Percentiles rank a stretch among this genome's conserved stretches.
Evolutionary conservation across 2,329 filamentous ascomycete species (phyloP).

Genomic region (Emmonsiellopsis sp.): DNA sequence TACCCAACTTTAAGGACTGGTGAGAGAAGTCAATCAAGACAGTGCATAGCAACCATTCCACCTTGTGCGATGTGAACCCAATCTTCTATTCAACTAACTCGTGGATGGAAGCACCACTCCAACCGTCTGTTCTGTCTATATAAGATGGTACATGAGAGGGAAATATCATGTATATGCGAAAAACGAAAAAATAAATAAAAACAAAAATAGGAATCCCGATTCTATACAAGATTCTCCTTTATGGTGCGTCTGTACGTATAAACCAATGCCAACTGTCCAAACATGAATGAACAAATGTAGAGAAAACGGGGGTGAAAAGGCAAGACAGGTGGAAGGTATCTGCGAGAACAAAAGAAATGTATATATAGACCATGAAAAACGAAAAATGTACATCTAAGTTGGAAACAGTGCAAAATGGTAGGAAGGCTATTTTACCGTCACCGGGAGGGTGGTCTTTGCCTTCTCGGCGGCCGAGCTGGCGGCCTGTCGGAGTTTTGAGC

Average conservation of each 20-base stretch:
- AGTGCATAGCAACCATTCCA: no score
- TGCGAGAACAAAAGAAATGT: conserved; percentile 6
- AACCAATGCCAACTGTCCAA: conserved; percentile 12
- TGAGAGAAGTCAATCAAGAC: no score
- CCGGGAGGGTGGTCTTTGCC: conserved; percentile 45
- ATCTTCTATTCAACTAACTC: no score
- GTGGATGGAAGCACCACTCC: no score
- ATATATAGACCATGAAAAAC: conserved; percentile 4
- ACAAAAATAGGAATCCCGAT: neutral
- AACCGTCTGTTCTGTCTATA: neutral
- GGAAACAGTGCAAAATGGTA: neutral
- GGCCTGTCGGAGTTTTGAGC: conserved; percentile 60
- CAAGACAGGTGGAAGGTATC: no score
- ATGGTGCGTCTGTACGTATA: neutral
- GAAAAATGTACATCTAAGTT: neutral
- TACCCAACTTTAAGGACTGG: no score
- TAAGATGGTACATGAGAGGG: neutral
- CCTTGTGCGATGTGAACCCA: no score
- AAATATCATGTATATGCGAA: neutral
- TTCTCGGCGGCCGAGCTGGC: conserved; percentile 56
- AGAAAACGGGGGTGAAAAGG: conserved; percentile 4
- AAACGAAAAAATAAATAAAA: neutral
- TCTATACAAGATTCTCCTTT: neutral
- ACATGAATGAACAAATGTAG: neutral
- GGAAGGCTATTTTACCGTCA: conserved; percentile 35